Evolutionary conservation across 139 green algal species (phyloP), one percentile per base, ranked within the genome.

Genomic region (Tetradesmus obliquus): DNA sequence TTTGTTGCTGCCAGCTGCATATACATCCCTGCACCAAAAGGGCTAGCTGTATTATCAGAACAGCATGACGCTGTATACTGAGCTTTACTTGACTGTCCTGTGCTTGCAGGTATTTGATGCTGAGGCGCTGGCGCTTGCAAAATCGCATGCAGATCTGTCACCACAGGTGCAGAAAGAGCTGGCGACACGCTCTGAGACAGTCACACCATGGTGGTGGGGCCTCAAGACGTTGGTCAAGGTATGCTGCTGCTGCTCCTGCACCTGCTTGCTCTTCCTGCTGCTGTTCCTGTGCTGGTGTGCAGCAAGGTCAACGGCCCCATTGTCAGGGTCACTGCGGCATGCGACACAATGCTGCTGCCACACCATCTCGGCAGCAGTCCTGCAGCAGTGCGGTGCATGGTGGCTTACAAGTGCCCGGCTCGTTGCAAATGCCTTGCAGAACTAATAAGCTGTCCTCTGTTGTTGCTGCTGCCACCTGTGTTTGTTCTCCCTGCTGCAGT

Each of bases 191-290:
- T 88, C 76, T 0, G 94, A 93, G 53, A 98, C 97, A 4, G 93
- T 95, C 8, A 98, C 97, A 17, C 96, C 97, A 8, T 95, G 93
- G 86, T 98, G 95, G 96, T 97, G 93, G 94, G 96, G 85, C 60
- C 90, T 98, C 54, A 89, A 54, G 55, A 95, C 92, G 4, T 79
- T 97, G 19, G 82, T 97, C 69, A 95, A 96, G 93, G 94, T 94
- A 58, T 79, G 58, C 19, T 74, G 55, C 82, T 88, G 84, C 13
- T 79, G 45, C 79, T 45, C 0, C 32, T 45, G 32, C 66, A 76
- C 15, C 19, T 76, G 66, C 24, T 13, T 83, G 79, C 79, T 57
- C 22, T 15, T 76, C 8, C 8, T 76, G 66, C 66, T 24, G 17
- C 66, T 76, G 13, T 24, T 24, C 32, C 32, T 76, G 60, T 71